Evolutionary conservation across 2,329 filamentous ascomycete species (phyloP).

Genomic region (Cadophora luteo-olivacea): DNA sequence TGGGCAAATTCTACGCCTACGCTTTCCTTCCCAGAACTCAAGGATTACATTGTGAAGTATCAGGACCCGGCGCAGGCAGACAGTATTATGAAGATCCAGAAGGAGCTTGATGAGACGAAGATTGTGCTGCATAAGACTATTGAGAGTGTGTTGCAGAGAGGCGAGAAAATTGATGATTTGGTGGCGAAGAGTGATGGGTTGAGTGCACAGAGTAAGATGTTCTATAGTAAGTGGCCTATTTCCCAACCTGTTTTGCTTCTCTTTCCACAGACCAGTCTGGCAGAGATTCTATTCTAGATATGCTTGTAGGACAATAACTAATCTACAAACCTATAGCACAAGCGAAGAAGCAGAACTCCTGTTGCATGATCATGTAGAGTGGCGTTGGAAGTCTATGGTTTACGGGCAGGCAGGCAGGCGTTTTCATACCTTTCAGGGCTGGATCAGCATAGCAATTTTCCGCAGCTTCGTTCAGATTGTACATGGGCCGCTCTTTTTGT

Average conservation of each 20-base stretch:
- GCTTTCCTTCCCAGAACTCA: slow-evolving; percentile 74
- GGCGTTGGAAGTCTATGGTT: not conserved
- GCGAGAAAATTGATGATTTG: slow-evolving; percentile 94
- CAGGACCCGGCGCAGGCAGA: slow-evolving; percentile 84
- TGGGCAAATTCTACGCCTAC: slow-evolving; percentile 64
- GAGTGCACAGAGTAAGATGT: slow-evolving; percentile 95
- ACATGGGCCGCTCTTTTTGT: slow-evolving; percentile 22
- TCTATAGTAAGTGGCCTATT: slow-evolving; percentile 73
- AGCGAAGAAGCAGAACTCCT: slow-evolving; percentile 83
- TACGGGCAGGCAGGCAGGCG: slow-evolving; percentile 25
- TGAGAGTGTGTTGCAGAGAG: slow-evolving; percentile 84
- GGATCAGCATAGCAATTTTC: slow-evolving; percentile 31
- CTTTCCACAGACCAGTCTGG: not conserved
- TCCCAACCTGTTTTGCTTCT: not conserved
- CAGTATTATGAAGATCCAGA: slow-evolving; percentile 94
- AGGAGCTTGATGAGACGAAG: slow-evolving; percentile 97
- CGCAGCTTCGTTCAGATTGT: slow-evolving; percentile 28
- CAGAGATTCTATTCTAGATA: not conserved
- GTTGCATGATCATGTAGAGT: slow-evolving; percentile 72
- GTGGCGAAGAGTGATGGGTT: slow-evolving; percentile 93
- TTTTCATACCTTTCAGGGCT: slow-evolving; percentile 34
- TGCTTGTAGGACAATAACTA: not conserved
- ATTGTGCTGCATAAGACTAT: slow-evolving; percentile 97
- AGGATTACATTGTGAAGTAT: slow-evolving; percentile 73
- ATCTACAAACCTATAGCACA: slow-evolving; percentile 50